Base-by-base conservation (phyloP, 2,329 filamentous ascomycete genomes). In the Neofusicoccum laricinum region DNA sequence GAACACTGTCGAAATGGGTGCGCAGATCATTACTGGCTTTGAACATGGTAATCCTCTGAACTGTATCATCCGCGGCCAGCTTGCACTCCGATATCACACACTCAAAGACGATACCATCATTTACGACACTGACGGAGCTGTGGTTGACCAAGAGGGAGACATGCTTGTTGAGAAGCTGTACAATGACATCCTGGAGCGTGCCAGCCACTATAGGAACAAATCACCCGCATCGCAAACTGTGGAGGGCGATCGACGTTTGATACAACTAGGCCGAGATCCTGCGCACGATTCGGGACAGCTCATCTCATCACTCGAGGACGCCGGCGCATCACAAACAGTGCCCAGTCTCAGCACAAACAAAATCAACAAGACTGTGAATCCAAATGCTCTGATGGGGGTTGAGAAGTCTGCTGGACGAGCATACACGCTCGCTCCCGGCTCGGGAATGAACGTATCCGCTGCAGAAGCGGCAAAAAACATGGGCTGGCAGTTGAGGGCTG, bases 1-100 rank as follows among this genome's bases (percentile, higher is more conserved):
- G 58, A 90, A 90, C 72, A 98, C 93, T 19, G 95, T 92, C 36
- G 95, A 99, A 76, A 96, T 97, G 88, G 95, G 95, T 32, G 95
- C 94, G 63, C 97, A 99, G 84, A 98, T 99, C 66, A 93, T 99
- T 66, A 97, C 96, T 38, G 95, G 95, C 0, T 99, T 98, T 74
- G 93, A 98, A 69, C 87, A 92, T 68, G 96, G 96, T 17, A 99
- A 99, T 71, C 95, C 95, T 4, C 80, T 99, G 70, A 96, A 97
- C 74, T 87, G 93, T 55, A 87, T 99, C 66, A 88, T 99, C 64
- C 89, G 95, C 69, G 93, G 92, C 15, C 96, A 99, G 77, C 84
- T 99, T 55, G 91, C 90, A 30, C 84, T 99, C 19, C 88, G 88
- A 15, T 97, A 96, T 74, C 92, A 97, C 76, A 83, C 90, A 25